phyloP scores from a whole-genome alignment of 2,329 filamentous ascomycete species.

The Beauveria varroae region DNA sequence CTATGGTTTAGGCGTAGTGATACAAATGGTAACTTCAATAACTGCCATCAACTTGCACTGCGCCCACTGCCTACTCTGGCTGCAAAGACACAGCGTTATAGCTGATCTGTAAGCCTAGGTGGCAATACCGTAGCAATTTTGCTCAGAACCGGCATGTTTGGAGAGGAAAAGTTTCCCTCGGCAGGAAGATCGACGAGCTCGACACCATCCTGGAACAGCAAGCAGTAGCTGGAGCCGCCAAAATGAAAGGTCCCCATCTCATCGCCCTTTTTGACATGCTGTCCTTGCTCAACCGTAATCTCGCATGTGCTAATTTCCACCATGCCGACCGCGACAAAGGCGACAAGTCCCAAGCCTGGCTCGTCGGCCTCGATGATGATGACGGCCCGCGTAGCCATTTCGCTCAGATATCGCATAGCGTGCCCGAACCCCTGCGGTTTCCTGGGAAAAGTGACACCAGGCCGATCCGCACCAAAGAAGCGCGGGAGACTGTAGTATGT shows the following conservation, averaged over 20 bases:
- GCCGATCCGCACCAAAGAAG: slow-evolving; percentile 26
- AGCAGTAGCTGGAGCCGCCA: slow-evolving; percentile 63
- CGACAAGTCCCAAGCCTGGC: slow-evolving; percentile 58
- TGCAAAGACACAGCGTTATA: neutral
- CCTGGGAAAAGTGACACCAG: slow-evolving; percentile 16
- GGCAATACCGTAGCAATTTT: slow-evolving; percentile 22
- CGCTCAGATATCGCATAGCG: slow-evolving; percentile 59
- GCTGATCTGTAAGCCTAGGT: neutral
- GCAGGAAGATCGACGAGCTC: slow-evolving; percentile 33
- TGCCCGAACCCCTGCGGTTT: slow-evolving; percentile 36
- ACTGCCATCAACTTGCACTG: no score
- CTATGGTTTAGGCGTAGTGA: neutral
- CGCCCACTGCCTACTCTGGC: neutral
- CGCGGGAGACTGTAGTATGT: slow-evolving; percentile 60
- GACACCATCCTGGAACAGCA: slow-evolving; percentile 56
- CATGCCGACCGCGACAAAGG: slow-evolving; percentile 67
- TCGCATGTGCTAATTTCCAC: slow-evolving; percentile 69
- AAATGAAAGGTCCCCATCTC: slow-evolving; percentile 75
- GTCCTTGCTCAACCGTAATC: slow-evolving; percentile 58
- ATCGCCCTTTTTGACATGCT: slow-evolving; percentile 61
- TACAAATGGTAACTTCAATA: neutral
- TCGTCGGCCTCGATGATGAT: slow-evolving; percentile 67
- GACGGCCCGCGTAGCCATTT: slow-evolving; percentile 60
- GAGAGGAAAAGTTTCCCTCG: neutral
- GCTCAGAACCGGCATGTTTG: slow-evolving; percentile 27